phyloP scores from a whole-genome alignment of 768 basidiomycete genomes.

The Leccinum variicolor region DNA sequence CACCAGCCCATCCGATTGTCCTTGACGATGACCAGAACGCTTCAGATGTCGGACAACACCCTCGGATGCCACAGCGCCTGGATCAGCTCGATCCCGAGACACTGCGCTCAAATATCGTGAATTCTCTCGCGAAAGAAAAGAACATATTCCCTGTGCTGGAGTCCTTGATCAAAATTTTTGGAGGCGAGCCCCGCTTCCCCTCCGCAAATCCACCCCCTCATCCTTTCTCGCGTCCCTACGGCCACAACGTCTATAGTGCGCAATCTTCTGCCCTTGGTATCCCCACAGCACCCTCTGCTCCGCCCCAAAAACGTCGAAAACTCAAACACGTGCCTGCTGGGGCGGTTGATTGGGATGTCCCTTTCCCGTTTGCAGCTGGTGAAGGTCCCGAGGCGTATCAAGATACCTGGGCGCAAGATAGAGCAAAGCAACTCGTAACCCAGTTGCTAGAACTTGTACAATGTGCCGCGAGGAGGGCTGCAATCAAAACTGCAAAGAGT shows the following conservation, averaged over 20 bases:
- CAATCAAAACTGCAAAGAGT: constrained; percentile 39
- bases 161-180: constrained; percentile 55
- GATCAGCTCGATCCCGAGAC: constrained; percentile 37
- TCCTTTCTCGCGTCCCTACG: constrained; percentile 21
- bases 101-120: constrained; percentile 57
- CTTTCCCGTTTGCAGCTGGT: constrained; percentile 69
- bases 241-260: constrained; percentile 3
- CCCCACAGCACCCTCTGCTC: background rate
- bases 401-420: constrained; percentile 60
- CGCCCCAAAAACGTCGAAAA: constrained; percentile 56
- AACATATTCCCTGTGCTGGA: constrained; percentile 66
- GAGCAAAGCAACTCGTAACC: constrained; percentile 57
- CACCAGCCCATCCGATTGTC: constrained; percentile 64
- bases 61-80: constrained; percentile 13
- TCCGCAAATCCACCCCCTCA: constrained; percentile 3
- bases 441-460: constrained; percentile 63
- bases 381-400: constrained; percentile 70
- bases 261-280: background rate
- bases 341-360: constrained; percentile 79
- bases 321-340: constrained; percentile 72
- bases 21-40: constrained; percentile 55
- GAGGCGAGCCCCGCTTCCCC: constrained; percentile 31
- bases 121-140: constrained; percentile 56
- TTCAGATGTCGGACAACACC: constrained; percentile 17
- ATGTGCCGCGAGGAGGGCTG: constrained; percentile 57